Evolutionary conservation across 148 eudicot genomes (phyloP).

Genomic region (Suaeda aralocaspica): DNA sequence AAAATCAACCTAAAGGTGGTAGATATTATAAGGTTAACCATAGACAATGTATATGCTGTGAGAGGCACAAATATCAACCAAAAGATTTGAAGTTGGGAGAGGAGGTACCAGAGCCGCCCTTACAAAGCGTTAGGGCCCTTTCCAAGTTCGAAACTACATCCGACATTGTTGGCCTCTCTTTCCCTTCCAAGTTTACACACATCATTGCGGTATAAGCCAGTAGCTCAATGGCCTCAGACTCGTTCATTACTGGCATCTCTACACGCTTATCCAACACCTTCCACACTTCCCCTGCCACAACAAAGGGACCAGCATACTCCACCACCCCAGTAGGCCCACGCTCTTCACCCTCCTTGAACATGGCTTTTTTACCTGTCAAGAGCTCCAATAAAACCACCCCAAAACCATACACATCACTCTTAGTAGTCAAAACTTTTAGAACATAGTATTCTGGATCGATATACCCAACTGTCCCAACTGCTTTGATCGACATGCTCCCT

Average conservation of each 20-base stretch:
- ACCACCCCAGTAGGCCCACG: slow-evolving; percentile 41
- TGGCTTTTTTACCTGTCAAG: slow-evolving; percentile 53
- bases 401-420: slow-evolving; percentile 62
- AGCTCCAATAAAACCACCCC: slow-evolving; percentile 62
- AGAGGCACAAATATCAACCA: too few species aligned
- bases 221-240: slow-evolving; percentile 58
- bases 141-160: slow-evolving; percentile 58
- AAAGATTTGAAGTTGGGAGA: slow-evolving; percentile 33
- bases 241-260: slow-evolving; percentile 36
- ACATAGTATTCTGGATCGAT: slow-evolving; percentile 61
- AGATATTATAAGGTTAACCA: neutral
- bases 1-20: neutral
- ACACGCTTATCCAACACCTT: slow-evolving; percentile 53
- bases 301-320: slow-evolving; percentile 45
- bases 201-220: slow-evolving; percentile 50
- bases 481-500: slow-evolving; percentile 31
- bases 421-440: slow-evolving; percentile 45
- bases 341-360: slow-evolving; percentile 39
- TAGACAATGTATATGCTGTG: too few species aligned
- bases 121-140: slow-evolving; percentile 46
- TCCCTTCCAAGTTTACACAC: slow-evolving; percentile 58
- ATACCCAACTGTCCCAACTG: slow-evolving; percentile 54
- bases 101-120: slow-evolving; percentile 36
- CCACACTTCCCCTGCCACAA: slow-evolving; percentile 43
- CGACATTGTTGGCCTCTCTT: slow-evolving; percentile 49